Percentiles rank a stretch among this genome's conserved stretches.
These are phyloP conservation scores for Pontederia paniculata DNA, from an alignment of 176 grass and related monocot species.

Conservation along the genomic window DNA sequence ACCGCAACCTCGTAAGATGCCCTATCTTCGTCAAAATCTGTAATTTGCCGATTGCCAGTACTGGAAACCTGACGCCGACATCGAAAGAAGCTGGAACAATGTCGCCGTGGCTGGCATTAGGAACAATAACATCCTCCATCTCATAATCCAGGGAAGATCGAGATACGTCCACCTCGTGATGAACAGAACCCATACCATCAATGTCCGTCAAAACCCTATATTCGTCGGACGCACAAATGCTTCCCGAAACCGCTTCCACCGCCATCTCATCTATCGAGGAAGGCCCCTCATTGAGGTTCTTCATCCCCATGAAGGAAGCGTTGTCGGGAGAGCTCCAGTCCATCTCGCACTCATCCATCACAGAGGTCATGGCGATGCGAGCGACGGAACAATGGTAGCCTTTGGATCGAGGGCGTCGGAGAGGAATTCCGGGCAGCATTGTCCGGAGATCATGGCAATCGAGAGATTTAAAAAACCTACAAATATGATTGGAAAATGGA, in stretches of 20 bases:
- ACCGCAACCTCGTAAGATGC: background rate
- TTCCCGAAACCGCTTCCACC: background rate
- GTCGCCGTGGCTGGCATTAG: background rate
- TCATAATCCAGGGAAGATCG: background rate
- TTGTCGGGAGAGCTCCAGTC: background rate
- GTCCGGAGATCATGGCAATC: no score
- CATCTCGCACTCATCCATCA: constrained; percentile 10
- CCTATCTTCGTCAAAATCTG: background rate
- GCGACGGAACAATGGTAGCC: background rate
- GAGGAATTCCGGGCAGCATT: no score
- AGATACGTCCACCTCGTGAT: background rate
- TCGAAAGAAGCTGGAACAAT: no score
- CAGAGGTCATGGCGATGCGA: background rate
- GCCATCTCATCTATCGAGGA: background rate
- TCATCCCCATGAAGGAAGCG: background rate
- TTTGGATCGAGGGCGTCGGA: no score
- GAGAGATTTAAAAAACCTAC: no score
- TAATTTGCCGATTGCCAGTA: background rate
- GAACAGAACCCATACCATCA: background rate
- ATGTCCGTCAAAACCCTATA: background rate
- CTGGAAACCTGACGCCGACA: no score
- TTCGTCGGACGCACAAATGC: background rate
- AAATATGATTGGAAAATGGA: no score
- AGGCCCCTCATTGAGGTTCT: background rate
- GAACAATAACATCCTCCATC: background rate